A percentile compares a stretch with the other conserved stretches of the same genome.
These are phyloP conservation scores for Phytopythium litorale DNA, from an alignment of 352 stramenopile genomes.

Conservation along the genomic window DNA sequence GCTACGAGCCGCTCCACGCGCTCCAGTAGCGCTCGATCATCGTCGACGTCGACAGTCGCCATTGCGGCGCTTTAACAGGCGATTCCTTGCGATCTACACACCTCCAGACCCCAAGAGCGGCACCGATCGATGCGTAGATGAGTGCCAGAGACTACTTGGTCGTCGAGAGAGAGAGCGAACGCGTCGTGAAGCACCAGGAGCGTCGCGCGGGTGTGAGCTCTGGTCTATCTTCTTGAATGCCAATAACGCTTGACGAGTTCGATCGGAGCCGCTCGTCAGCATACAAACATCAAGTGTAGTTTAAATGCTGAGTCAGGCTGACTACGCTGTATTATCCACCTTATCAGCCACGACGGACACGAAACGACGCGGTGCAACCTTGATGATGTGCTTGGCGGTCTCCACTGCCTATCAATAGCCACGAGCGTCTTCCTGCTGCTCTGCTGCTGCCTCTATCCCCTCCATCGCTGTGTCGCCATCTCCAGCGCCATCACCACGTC, in stretches of 20 bases:
- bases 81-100: neutral
- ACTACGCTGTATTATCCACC: too few relatives aligned
- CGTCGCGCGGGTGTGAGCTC: neutral
- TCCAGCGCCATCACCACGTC: neutral
- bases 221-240: neutral
- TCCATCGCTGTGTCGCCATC: neutral
- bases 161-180: neutral
- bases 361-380: neutral
- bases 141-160: neutral
- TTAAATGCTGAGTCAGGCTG: neutral
- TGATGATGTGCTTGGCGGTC: neutral
- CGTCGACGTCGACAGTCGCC: constrained; percentile 6
- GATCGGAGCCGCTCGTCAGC: neutral
- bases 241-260: too few relatives aligned
- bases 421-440: neutral
- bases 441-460: neutral
- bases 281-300: neutral
- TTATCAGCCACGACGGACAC: neutral
- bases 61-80: neutral
- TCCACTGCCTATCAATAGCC: neutral
- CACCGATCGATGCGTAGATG: neutral
- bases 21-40: constrained; percentile 16
- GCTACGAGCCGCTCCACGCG: constrained; percentile 28
- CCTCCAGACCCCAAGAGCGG: neutral
- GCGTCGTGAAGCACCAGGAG: neutral